These are phyloP conservation scores for Beauveria sp. DNA, from an alignment of 2,329 filamentous ascomycete species.

Conservation along the genomic window DNA sequence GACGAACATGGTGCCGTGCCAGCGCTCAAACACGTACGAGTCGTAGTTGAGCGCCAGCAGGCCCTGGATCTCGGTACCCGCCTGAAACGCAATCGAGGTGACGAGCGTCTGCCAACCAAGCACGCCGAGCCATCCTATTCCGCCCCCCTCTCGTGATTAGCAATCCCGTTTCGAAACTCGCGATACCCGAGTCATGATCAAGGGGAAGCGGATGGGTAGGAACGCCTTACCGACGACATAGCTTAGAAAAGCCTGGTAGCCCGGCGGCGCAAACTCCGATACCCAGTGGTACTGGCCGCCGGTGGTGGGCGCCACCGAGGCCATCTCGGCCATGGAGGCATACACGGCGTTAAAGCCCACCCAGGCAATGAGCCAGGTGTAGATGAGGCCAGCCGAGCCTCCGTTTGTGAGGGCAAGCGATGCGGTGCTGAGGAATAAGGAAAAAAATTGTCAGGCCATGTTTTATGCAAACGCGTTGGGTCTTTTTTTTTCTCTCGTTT, in stretches of 20 bases:
- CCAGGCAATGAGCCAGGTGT: constrained; percentile 26
- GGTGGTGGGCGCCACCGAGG: constrained; percentile 41
- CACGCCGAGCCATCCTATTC: constrained; percentile 29
- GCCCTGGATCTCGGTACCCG: constrained; percentile 32
- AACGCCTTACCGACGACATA: constrained; percentile 27
- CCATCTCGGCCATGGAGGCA: constrained; percentile 35
- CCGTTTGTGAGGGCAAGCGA: constrained; percentile 24
- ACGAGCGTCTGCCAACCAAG: constrained; percentile 32
- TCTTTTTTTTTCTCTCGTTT: too few species aligned
- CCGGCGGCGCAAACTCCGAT: constrained; percentile 38
- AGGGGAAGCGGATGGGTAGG: not conserved
- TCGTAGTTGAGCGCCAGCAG: constrained; percentile 28
- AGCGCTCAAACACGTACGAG: constrained; percentile 25
- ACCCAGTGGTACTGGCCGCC: constrained; percentile 50
- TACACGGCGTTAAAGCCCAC: constrained; percentile 26
- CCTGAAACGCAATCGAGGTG: constrained; percentile 30
- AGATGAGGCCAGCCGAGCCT: constrained; percentile 34
- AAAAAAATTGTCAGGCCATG: not conserved
- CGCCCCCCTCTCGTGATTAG: too few species aligned
- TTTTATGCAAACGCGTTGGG: not conserved
- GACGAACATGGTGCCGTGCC: constrained; percentile 36
- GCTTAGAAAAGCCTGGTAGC: constrained; percentile 40
- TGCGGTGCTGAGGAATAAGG: constrained; percentile 4
- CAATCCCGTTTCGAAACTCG: too few species aligned
- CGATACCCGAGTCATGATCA: not conserved